phyloP scores from a whole-genome alignment of 106 monocot species.

The Acanthochlamys bracteata region DNA sequence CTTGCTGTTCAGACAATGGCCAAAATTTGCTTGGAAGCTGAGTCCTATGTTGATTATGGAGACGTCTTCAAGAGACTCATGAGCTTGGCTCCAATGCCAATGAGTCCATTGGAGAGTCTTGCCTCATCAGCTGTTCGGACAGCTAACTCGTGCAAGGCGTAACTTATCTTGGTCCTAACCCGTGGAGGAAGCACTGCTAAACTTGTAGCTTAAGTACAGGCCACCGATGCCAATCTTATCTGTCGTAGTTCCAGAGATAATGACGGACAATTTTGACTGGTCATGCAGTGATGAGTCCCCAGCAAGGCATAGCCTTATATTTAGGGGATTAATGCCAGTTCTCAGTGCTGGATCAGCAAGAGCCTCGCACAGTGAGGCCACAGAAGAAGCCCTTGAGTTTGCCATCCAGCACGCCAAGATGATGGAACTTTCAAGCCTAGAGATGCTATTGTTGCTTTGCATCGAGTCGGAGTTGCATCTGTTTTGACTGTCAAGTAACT shows the following conservation, averaged over 20 bases:
- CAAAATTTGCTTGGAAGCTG: conserved; percentile 56
- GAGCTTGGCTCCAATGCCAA: conserved; percentile 40
- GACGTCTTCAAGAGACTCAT: conserved; percentile 45
- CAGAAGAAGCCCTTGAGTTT: conserved; percentile 47
- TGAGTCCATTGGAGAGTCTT: conserved; percentile 64
- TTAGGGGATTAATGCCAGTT: conserved; percentile 55
- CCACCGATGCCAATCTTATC: conserved; percentile 59
- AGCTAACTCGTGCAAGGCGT: conserved; percentile 39
- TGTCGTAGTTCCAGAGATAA: conserved; percentile 58
- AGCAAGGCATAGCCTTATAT: conserved; percentile 59
- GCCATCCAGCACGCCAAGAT: conserved; percentile 37
- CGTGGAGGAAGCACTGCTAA: conserved; percentile 60
- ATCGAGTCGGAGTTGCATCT: conserved; percentile 52
- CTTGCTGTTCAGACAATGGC: conserved; percentile 72
- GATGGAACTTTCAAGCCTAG: conserved; percentile 41
- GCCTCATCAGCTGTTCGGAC: conserved; percentile 67
- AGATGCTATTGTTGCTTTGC: conserved; percentile 62
- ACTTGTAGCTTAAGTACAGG: conserved; percentile 71
- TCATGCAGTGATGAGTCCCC: conserved; percentile 50
- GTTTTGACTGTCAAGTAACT: conserved; percentile 38
- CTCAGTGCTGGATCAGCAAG: conserved; percentile 48
- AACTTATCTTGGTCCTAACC: conserved; percentile 66
- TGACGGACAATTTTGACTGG: conserved; percentile 53
- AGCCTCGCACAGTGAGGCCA: conserved; percentile 53
- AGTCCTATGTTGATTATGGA: conserved; percentile 37